phyloP scores from a whole-genome alignment of 2,329 filamentous ascomycete genomes.

The Paecilomyces variotii region DNA sequence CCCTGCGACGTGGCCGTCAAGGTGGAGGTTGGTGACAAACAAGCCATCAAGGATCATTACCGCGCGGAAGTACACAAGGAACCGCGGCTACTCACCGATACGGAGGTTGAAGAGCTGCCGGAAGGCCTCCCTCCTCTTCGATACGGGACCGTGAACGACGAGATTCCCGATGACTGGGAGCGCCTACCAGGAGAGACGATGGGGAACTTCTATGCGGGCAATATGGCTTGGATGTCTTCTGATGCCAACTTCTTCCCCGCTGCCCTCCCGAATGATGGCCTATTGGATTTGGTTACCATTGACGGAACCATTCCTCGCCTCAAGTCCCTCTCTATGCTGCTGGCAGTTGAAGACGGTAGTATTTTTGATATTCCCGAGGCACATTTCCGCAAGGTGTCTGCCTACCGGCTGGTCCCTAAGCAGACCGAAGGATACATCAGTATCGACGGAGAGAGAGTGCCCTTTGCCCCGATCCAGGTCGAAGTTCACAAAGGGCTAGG shows the following conservation, averaged over 20 bases:
- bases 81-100: conserved; percentile 10
- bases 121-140: conserved; percentile 61
- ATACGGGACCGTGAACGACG: conserved; percentile 72
- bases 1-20: conserved; percentile 85
- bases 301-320: conserved; percentile 64
- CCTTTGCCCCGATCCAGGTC: conserved; percentile 83
- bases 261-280: conserved; percentile 72
- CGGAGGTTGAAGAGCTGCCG: conserved; percentile 34
- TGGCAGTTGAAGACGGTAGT: conserved; percentile 61
- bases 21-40: conserved; percentile 69
- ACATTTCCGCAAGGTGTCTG: conserved; percentile 75
- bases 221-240: conserved; percentile 87
- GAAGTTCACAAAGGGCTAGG: conserved; percentile 79
- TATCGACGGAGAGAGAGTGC: conserved; percentile 82
- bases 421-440: conserved; percentile 75
- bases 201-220: conserved; percentile 90
- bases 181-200: conserved; percentile 65
- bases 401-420: conserved; percentile 74
- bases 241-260: conserved; percentile 77
- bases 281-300: conserved; percentile 75
- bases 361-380: conserved; percentile 77
- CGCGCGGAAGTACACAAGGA: conserved; percentile 37
- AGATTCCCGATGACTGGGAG: conserved; percentile 70
- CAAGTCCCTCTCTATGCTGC: conserved; percentile 61
- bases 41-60: conserved; percentile 66